Base-by-base conservation (phyloP, 192 early-diverging fungal genomes). In the Gaertneriomyces semiglobifer region DNA sequence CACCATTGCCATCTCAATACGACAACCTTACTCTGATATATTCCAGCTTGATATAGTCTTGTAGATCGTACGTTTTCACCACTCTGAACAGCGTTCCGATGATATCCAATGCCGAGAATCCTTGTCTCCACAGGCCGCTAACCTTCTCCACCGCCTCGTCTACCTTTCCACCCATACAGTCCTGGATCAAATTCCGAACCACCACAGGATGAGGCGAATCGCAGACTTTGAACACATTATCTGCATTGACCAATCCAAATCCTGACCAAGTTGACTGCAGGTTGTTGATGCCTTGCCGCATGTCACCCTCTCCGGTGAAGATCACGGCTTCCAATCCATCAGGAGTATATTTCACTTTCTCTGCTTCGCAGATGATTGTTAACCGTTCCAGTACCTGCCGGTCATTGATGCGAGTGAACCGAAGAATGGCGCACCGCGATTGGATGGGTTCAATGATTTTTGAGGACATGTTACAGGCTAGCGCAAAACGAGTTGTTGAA, bases 401-500 rank as follows among this genome's bases (percentile, higher is more conserved):
- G 68, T 92, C 89, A 14, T 83, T 83, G 69, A 99, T 74, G 58
- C 88, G 87, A 4, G 82, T 83, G 65, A 88, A 99, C 14, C 94
- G 83, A 55, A 99, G 74, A 63, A 96, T 94, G 10, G 94, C 92
- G 74, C 95, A 96, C 46, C 96, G 88, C 54, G 88, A 90, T 76
- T 98, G 95, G 64, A 99, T 97, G 38, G 96, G 94, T 72, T 99
- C 96, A 66, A 98, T 98, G 68, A 99, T 96, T 71, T 99, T 99
- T 71, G 81, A 85, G 40, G 94, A 94, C 69, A 92, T 76, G 74
- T 99, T 99, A 79, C 96, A 99, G 2, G 96, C 96, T 12, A 97
- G 77, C 5, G 93, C 94, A 80, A 99, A 99, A 33, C 96, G 85
- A 9, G 96, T 99, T 2, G 94, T 98, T 57, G 82, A 83, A 12